These are phyloP conservation scores for Naumovozyma dairenensis DNA, from an alignment of 805 yeast species.

Conservation along the genomic window DNA sequence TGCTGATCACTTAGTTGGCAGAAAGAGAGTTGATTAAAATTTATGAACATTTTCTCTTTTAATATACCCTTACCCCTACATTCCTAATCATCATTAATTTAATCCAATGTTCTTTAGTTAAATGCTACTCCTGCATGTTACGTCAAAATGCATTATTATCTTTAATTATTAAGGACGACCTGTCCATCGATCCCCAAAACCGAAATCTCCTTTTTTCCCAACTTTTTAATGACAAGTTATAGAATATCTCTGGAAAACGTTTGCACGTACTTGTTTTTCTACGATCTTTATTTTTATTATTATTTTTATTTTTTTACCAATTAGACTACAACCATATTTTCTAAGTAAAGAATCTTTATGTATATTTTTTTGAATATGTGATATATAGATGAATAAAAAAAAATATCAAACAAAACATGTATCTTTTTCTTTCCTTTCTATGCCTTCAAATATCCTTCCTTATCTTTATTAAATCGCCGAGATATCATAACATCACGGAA, in stretches of 20 bases:
- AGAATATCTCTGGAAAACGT: background rate
- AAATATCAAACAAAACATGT: no score
- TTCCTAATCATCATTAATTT: background rate
- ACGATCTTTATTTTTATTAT: constrained; percentile 1
- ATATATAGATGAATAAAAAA: background rate
- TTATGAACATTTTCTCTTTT: no score
- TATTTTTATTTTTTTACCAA: background rate
- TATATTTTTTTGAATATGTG: background rate
- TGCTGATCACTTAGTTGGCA: constrained; percentile 78
- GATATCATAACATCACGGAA: no score
- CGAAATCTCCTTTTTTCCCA: no score
- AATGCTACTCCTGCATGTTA: constrained; percentile 1
- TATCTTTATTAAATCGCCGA: no score
- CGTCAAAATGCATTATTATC: constrained; percentile 1
- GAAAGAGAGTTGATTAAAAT: constrained; percentile 34
- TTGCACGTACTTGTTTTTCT: constrained; percentile 1
- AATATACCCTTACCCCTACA: background rate
- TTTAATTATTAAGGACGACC: no score
- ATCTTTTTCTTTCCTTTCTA: no score
- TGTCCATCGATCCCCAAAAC: background rate
- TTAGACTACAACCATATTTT: no score
- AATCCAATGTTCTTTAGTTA: no score
- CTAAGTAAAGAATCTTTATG: background rate
- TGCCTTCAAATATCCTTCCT: no score
- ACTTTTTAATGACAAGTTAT: background rate